Evolutionary conservation across 1,284 basidiomycete species (phyloP), one percentile per base, ranked within the genome.

Genomic region (Tetrapyrgos nigripes): DNA sequence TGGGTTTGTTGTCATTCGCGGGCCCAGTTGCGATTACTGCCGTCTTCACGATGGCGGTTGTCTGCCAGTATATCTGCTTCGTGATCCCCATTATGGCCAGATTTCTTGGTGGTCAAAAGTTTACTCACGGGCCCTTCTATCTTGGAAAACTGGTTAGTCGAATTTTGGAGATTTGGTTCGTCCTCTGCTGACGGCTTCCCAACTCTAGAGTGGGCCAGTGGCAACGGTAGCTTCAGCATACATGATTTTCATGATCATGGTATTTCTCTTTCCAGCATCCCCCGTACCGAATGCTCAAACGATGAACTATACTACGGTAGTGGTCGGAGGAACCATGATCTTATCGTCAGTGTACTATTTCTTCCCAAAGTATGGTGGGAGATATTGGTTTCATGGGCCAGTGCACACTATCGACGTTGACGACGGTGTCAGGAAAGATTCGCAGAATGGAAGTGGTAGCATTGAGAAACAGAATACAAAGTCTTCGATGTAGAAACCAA

Each of bases 1-100:
- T 73, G 3, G 71, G 73, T 11, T 57, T 69, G 13, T 64, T 74
- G 9, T 63, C 67, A 1, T 74, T 74, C 48, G 73, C 72, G 2
- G 73, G 73, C 14, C 53, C 67, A 1, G 64, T 61, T 17, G 72
- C 73, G 4, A 73, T 70, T 31, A 67, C 58, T 44, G 72, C 73
- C 4, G 63, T 75, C n/a, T 75, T 75, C 58, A 56, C 70, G n/a
- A 52, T 73, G 13, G 57, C 59, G 21, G 58, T 67, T 2, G 62
- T 62, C 11, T 62, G 61, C 4, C 63, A 57, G 44, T 67, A 63
- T 47, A 45, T 64, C 23, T 61, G 64, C 28, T 70, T 69, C 62
- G 51, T 61, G 2, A 72, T 73, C 27, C 72, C 73, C 1, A 73
- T 74, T 43, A 58, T 55, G 23, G 65, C 67, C 11, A 65, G 71